Evolutionary conservation across 2,329 filamentous ascomycete genomes (phyloP).

Genomic region (Colletotrichum sp.): DNA sequence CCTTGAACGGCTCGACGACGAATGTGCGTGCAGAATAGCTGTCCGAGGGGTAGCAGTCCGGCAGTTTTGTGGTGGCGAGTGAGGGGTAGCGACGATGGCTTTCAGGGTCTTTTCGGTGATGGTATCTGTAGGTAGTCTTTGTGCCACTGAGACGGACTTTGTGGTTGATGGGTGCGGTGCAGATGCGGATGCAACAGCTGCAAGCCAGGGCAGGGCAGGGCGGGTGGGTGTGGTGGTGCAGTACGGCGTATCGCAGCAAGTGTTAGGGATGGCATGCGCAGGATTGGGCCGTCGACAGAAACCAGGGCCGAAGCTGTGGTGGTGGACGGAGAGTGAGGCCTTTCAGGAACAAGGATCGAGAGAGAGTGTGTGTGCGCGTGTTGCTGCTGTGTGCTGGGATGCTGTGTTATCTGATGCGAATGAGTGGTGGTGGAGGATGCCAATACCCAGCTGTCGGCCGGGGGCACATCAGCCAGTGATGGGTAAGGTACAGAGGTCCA

Average conservation of each 20-base stretch:
- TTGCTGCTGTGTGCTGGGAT: not conserved
- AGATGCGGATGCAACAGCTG: not conserved
- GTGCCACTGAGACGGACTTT: not conserved
- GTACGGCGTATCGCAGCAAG: not conserved
- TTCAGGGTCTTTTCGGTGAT: not conserved
- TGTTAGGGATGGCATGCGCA: not conserved
- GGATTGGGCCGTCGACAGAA: not conserved
- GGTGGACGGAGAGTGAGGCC: not conserved
- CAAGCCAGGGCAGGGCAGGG: not conserved
- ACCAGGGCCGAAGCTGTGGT: not conserved
- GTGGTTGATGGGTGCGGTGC: not conserved
- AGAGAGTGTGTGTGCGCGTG: not conserved
- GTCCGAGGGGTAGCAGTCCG: not conserved
- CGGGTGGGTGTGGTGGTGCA: not conserved
- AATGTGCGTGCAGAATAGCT: not conserved
- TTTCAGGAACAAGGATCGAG: not conserved
- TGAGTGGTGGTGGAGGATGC: not conserved
- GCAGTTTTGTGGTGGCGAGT: not conserved
- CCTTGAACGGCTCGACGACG: not conserved
- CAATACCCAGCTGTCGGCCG: not conserved
- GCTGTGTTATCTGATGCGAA: not conserved
- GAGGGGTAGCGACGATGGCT: not conserved
- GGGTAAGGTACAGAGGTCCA: not conserved
- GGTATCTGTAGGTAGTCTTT: not conserved
- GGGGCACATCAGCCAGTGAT: not conserved